Base-by-base conservation (phyloP, 129 eudicot species). In the Glebionis coronaria region DNA sequence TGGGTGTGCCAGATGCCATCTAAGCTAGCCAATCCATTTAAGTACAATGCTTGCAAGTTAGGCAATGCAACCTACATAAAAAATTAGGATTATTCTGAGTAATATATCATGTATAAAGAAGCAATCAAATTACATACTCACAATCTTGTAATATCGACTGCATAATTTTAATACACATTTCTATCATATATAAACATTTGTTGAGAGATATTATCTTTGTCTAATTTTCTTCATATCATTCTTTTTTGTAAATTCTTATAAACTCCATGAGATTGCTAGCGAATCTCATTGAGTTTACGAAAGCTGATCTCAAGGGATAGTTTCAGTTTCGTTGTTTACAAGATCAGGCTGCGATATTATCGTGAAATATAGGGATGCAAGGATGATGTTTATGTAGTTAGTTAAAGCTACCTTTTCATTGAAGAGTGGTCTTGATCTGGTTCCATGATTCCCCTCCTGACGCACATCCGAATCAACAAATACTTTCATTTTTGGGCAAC, bases 51-150 rank as follows among this genome's bases (percentile, higher is more conserved):
- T 61, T 74, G 71, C 79, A 79, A 56, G 38, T 74, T 74, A 54
- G 83, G 79, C 50, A 79, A 57, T 56, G 69, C 72, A 51, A 74
- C 79, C 83, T 79, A 63, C 79, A 79, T 1, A 47, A 23, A 29
- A 29, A 4, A 4, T 4, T 29, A 4, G 5, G 5, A 29, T 29
- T 29, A 29, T 45, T 18, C 9, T 44, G 21, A 68, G 73, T 63
- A 47, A 59, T 14, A 25, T 2, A 61, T 7, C 38, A 70, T 56
- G 63, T 44, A 70, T 42, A 61, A 3, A 29, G 31, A 58, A 56
- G 5, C 0, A 3, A 23, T 3, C 31, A 21, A 21, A 55, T 54
- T 14, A 55, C n/a, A 55, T 21, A 51, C 56, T 51, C 19, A 3
- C 15, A 51, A 16, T 15, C 19, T 15, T 3, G 10, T 51, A 51